Base-by-base conservation (phyloP, 495 filamentous ascomycete species). In the Cairneyella variabilis region DNA sequence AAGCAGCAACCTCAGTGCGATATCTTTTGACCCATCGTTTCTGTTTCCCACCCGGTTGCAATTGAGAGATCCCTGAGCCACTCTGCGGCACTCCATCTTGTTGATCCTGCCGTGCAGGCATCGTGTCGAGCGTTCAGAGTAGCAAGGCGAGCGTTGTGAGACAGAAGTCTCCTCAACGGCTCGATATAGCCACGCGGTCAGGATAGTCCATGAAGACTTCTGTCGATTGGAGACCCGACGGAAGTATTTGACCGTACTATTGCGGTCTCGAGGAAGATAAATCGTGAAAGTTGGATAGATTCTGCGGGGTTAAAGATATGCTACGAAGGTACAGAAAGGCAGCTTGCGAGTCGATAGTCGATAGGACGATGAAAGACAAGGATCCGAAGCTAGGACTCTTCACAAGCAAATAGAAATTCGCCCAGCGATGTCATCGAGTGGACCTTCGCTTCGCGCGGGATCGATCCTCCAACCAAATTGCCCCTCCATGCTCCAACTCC, bases 1-100 rank as follows among this genome's bases (percentile, higher is more conserved):
- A 85, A 12, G 89, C 87, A 39, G 88, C 83, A 32, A 90, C 80
- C 70, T 90, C 85, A n/a, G 86, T 89, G 38, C 87, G 78, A 67
- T 91, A 89, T 56, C 75, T 74, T 67, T 89, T 91, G 54, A 84
- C 68, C 71, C 83, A 87, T 56, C 72, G 69, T 63, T 82, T 80
- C 45, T 74, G 71, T 59, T 78, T n/a, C n/a, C n/a, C 70, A 62
- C 75, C 49, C 34, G 50, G 44, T 8, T 21, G 18, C 17, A 27
- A n/a, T 47, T 47, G n/a, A n/a, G 44, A 17, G 26, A n/a, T 50
- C 17, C 65, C 43, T 59, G 48, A 65, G 66, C 68, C 44, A 61
- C 67, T 64, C 28, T 64, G 51, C 28, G 64, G 64, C 53, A 56
- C 59, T 57, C 62, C 71, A 66, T 77, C 54, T 65, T 69, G 64